Evolutionary conservation across 139 green algal species (phyloP), one percentile per base, ranked within the genome.

Genomic region (Desmodesmus armatus): DNA sequence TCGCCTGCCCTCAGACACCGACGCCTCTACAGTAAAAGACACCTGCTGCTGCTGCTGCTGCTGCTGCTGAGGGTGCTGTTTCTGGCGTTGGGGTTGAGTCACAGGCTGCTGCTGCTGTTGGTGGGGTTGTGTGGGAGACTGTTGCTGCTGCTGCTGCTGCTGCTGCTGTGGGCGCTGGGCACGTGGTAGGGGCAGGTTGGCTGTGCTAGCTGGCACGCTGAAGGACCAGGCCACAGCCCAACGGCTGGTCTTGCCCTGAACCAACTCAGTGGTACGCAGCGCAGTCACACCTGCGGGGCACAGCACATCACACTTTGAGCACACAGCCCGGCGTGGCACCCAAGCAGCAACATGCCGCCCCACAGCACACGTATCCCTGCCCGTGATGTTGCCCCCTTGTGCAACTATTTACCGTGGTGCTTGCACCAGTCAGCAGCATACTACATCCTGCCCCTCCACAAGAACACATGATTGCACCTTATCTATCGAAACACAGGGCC

Each of bases 141-240:
- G 78, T 15, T 35, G 41, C n/a, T 4, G 40, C 78, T 17, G 78
- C 62, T 40, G 62, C 40, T 35, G 62, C 41, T 55, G 62, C 40
- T 51, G 62, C 63, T 55, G 40, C 41, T 85, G 63, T 39, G 39
- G 62, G n/a, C 23, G 3, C 35, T n/a, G 35, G 43, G 9, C 0
- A 15, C 31, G 13, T 31, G 80, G 51, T 51, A 96, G 89, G 0
- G 93, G 92, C 66, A 91, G 75, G 21, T 66, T 81, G 39, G 92
- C 91, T 19, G 89, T 86, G 23, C 90, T 82, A 17, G 90, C 80
- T 47, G 90, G 72, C 1, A 89, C 94, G 3, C 88, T 77, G 69
- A 95, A 98, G 3, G 93, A 97, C 96, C 96, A 98, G 0, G 96
- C 96, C 5, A 98, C 82, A 3, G 87, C 95, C 96, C 96, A 98